These are phyloP conservation scores for Aspergillus baeticus DNA, from an alignment of 495 filamentous ascomycete genomes.

Conservation along the genomic window DNA sequence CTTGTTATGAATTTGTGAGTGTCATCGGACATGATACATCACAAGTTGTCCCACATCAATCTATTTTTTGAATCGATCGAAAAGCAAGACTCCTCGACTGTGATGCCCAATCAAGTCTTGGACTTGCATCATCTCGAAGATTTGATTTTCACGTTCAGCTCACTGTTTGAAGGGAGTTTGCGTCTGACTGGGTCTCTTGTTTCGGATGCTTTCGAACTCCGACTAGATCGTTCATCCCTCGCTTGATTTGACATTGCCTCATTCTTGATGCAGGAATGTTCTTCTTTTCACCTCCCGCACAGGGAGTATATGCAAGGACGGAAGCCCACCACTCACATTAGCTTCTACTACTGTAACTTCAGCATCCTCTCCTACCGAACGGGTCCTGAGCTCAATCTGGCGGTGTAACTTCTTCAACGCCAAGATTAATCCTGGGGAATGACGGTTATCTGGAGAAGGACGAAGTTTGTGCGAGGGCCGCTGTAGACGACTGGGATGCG, in stretches of 20 bases:
- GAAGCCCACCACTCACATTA: neutral
- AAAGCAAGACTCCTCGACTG: constrained; percentile 7
- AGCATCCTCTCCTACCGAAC: neutral
- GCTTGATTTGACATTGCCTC: constrained; percentile 2
- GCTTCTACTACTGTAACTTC: neutral
- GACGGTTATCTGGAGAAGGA: constrained; percentile 4
- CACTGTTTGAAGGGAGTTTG: neutral
- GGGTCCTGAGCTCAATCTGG: constrained; percentile 11
- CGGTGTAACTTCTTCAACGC: constrained; percentile 12
- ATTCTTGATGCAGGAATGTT: constrained; percentile 4
- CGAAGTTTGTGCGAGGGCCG: neutral
- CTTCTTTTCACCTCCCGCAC: neutral
- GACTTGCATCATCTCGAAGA: neutral
- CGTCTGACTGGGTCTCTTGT: neutral
- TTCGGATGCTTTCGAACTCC: neutral
- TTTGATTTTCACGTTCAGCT: neutral
- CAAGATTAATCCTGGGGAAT: neutral
- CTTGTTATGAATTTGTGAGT: neutral
- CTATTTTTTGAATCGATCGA: constrained; percentile 12
- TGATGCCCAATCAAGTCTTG: constrained; percentile 1
- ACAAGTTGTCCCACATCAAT: constrained; percentile 7
- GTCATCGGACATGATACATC: constrained; percentile 22
- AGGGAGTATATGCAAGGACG: constrained; percentile 10
- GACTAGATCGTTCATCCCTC: neutral
- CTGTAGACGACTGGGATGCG: neutral